These are phyloP conservation scores for Prunus mume DNA, from an alignment of 306 rosid species.

Conservation along the genomic window DNA sequence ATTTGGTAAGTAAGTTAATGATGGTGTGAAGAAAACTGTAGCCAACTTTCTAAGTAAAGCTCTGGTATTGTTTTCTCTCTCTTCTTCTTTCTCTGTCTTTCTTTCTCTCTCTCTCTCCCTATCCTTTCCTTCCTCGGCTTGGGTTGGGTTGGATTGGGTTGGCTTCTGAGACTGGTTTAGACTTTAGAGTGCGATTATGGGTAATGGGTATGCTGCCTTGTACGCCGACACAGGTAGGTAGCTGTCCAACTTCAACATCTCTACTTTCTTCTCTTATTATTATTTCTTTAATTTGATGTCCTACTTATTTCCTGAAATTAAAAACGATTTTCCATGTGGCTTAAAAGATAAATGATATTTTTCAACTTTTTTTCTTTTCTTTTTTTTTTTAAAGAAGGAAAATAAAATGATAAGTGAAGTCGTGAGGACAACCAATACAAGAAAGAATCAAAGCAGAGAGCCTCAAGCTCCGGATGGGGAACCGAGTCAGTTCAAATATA, in stretches of 20 bases:
- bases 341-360: too few species aligned
- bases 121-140: too few species aligned
- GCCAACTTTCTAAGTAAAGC: constrained; percentile 1
- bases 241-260: constrained; percentile 36
- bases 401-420: too few species aligned
- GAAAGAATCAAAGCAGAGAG: too few species aligned
- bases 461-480: too few species aligned
- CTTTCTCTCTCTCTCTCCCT: background rate
- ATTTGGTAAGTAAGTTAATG: background rate
- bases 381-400: too few species aligned
- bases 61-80: background rate
- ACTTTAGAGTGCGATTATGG: background rate
- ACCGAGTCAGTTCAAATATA: too few species aligned
- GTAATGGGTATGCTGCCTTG: constrained; percentile 16
- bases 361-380: too few species aligned
- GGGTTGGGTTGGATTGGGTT: background rate
- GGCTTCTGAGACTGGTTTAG: background rate
- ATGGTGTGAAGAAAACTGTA: constrained; percentile 1
- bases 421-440: too few species aligned
- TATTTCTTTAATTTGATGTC: background rate
- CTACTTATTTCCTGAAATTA: background rate
- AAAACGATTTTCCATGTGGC: background rate
- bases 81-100: too few species aligned
- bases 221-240: constrained; percentile 37
- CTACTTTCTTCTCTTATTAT: background rate